Base-by-base conservation (phyloP, 2,329 filamentous ascomycete species). In the Parastagonospora avenae region DNA sequence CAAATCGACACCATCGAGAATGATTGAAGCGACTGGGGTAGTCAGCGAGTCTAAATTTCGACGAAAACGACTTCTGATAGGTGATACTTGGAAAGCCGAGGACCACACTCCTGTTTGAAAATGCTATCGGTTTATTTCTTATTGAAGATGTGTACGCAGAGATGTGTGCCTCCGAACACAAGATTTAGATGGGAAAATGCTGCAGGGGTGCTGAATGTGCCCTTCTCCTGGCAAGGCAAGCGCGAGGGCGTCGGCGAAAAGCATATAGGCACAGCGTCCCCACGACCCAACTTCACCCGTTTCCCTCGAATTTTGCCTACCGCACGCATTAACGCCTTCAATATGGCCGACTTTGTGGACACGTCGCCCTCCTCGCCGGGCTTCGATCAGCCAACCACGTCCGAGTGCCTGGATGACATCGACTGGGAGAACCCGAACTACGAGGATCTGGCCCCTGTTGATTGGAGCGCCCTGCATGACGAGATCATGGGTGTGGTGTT, bases 401-500 rank as follows among this genome's bases (percentile, higher is more conserved):
- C n/a, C 6, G n/a, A 48, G 24, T 31, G 31, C 11, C n/a, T 42
- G 11, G 42, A 37, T 11, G 14, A 46, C 2, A 16, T 32, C 29
- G 41, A 43, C 28, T 28, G 31, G 10, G 14, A 37, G 8, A 6
- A 37, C 7, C 35, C 14, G n/a, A 7, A 11, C 14, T 16, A 37
- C 35, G 9, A 49, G 24, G 35, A 41, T 11, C n/a, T 44, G 30
- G 45, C 39, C 11, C 33, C 30, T 6, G 10, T 36, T 24, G 50
- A 53, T 38, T 53, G 50, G 50, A 29, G 14, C 42, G 42, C 37
- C 11, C 2, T 54, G 38, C 24, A 42, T 24, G 43, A 57, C 40
- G 44, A 43, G 15, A 30, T 57, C 29, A 50, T 48, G 42, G 49
- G 54, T 16, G 55, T 44, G 19, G 48, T 50, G 15, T 56, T 38